Evolutionary conservation across 805 yeast species (phyloP).

Genomic region (Metschnikowia santaceciliae): DNA sequence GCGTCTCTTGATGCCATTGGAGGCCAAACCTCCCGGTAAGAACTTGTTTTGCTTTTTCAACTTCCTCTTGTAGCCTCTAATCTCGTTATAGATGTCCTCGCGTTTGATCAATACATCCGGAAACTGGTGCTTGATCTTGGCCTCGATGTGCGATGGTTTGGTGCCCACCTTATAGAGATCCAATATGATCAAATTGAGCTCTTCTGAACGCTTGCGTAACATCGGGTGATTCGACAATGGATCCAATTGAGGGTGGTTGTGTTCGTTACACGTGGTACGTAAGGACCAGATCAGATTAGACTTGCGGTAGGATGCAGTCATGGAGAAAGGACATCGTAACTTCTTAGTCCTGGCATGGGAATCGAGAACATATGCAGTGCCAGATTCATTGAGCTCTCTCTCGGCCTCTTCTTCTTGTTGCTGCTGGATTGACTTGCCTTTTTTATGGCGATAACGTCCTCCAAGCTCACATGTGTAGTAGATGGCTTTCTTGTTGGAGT

Average conservation of each 20-base stretch:
- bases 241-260: slow-evolving; percentile 55
- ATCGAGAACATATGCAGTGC: slow-evolving; percentile 35
- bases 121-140: slow-evolving; percentile 47
- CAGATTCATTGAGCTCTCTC: slow-evolving; percentile 24
- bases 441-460: slow-evolving; percentile 52
- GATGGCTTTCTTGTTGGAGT: slow-evolving; percentile 54
- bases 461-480: slow-evolving; percentile 59
- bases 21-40: slow-evolving; percentile 13
- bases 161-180: slow-evolving; percentile 53
- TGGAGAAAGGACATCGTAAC: slow-evolving; percentile 54
- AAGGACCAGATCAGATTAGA: slow-evolving; percentile 49
- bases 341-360: slow-evolving; percentile 47
- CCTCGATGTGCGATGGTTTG: slow-evolving; percentile 52
- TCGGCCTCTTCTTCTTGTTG: slow-evolving; percentile 21
- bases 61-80: slow-evolving; percentile 52
- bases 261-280: slow-evolving; percentile 52
- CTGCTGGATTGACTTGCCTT: slow-evolving; percentile 24
- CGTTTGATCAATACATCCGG: slow-evolving; percentile 53
- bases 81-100: slow-evolving; percentile 56
- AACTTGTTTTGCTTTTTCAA: slow-evolving; percentile 38
- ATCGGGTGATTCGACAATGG: slow-evolving; percentile 54
- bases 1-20: slow-evolving; percentile 13
- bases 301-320: slow-evolving; percentile 53
- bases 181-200: slow-evolving; percentile 47
- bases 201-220: slow-evolving; percentile 51